These are phyloP conservation scores for Daldinia sp. DNA, from an alignment of 2,329 filamentous ascomycete species.

Conservation along the genomic window DNA sequence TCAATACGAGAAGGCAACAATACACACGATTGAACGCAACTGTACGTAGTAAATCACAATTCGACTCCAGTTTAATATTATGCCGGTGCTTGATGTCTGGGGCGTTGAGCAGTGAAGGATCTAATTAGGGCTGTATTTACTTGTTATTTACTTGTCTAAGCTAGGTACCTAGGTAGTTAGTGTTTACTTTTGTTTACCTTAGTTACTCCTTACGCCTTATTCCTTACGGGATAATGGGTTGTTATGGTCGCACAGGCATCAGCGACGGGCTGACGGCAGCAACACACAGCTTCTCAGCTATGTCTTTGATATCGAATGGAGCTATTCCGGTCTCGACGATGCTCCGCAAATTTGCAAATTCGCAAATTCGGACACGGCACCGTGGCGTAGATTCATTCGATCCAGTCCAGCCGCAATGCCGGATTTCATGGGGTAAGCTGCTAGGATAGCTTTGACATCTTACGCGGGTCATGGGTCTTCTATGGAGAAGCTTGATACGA, in stretches of 20 bases:
- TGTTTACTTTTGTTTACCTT: too few species aligned
- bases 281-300: background rate
- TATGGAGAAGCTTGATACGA: background rate
- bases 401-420: conserved; percentile 3
- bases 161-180: background rate
- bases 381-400: conserved; percentile 20
- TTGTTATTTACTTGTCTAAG: too few species aligned
- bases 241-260: background rate
- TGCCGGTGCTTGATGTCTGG: background rate
- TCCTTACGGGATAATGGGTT: background rate
- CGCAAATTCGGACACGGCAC: background rate
- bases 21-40: background rate
- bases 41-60: background rate
- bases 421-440: conserved; percentile 19
- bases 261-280: background rate
- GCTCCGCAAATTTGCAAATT: too few species aligned
- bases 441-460: conserved; percentile 1
- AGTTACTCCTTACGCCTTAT: background rate
- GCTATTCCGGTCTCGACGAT: background rate
- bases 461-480: conserved; percentile 2
- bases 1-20: background rate
- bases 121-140: background rate
- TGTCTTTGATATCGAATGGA: background rate
- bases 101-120: background rate
- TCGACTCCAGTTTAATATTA: conserved; percentile 1